These are phyloP conservation scores for Plasmodium malariae DNA, from an alignment of 169 alveolate species.

Conservation along the genomic window DNA sequence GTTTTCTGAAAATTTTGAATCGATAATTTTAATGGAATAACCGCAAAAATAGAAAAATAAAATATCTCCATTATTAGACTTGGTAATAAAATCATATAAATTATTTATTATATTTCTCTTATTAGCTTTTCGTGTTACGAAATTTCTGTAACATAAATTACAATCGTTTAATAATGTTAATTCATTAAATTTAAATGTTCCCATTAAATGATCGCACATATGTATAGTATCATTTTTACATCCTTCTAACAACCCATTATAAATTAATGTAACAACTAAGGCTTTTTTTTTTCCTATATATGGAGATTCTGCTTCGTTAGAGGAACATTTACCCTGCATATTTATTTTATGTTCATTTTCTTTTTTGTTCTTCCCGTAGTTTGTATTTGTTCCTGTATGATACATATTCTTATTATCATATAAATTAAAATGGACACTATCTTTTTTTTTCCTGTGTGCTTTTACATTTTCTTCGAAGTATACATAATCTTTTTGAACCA, in stretches of 20 bases:
- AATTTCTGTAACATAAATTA: constrained; percentile 45
- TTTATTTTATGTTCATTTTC: not conserved
- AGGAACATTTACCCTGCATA: constrained; percentile 6
- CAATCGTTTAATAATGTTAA: constrained; percentile 61
- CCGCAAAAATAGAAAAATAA: constrained; percentile 73
- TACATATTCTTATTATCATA: constrained; percentile 14
- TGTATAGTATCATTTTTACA: constrained; percentile 40
- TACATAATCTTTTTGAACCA: not conserved
- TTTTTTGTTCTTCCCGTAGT: not conserved
- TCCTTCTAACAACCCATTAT: constrained; percentile 68
- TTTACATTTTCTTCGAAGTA: not conserved
- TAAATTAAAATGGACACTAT: constrained; percentile 4
- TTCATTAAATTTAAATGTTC: constrained; percentile 38
- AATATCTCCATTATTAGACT: constrained; percentile 67
- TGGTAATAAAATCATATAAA: constrained; percentile 37
- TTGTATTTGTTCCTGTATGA: not conserved
- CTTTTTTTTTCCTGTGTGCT: not conserved
- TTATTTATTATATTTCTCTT: constrained; percentile 43
- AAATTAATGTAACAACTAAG: constrained; percentile 30
- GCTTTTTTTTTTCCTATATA: constrained; percentile 62
- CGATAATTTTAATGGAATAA: constrained; percentile 63
- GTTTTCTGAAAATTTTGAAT: constrained; percentile 51
- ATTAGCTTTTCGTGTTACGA: constrained; percentile 53
- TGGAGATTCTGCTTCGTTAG: constrained; percentile 23
- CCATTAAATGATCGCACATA: constrained; percentile 46